Evolutionary conservation across 176 grass and related monocot genomes (phyloP), one percentile per base, ranked within the genome.

Genomic region (Poa pratensis): DNA sequence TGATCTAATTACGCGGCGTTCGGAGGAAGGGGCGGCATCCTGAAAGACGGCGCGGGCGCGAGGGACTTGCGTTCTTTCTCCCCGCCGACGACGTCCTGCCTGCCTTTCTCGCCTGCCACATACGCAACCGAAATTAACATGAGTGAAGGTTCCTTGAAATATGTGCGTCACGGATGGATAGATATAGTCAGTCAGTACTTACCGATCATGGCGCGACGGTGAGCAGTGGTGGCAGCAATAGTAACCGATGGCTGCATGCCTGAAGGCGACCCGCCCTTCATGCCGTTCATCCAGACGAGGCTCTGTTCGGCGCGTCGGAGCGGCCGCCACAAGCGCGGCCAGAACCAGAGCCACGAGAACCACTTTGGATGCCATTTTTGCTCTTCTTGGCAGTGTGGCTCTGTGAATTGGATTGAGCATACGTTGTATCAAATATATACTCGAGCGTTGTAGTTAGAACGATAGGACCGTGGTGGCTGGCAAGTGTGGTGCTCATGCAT

Each of bases 161-260:
- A 60, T 66, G 62, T 66, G 62, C 62, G 15, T 16, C 62, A 40
- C 37, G 6, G 37, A 40, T 40, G 5, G 37, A 40, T 40, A 2
- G 2, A 46, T 7, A n/a, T n/a, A n/a, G n/a, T n/a, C n/a, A 12
- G 43, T 2, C 0, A 48, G 45, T 46, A 12, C 10, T 48, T 48
- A 82, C 80, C 80, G 8, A 26, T 22, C 69, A 28, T 23, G n/a
- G 42, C 4, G 2, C 3, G 55, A 35, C 30, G 27, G 3, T 20
- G 43, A 27, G 45, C 22, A 2, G 46, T 49, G 15, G 45, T 32
- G 7, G 54, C 13, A 7, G 45, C 13, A 30, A 40, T 5, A 19
- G 24, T 64, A 1, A 60, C 55, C 22, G 82, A 84, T 24, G 4
- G 69, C 54, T 83, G 69, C 40, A 62, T 83, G 68, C 69, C 69